Evolutionary conservation across 768 basidiomycete genomes (phyloP), one percentile per base, ranked within the genome.

Genomic region (Amanita fuliginea): DNA sequence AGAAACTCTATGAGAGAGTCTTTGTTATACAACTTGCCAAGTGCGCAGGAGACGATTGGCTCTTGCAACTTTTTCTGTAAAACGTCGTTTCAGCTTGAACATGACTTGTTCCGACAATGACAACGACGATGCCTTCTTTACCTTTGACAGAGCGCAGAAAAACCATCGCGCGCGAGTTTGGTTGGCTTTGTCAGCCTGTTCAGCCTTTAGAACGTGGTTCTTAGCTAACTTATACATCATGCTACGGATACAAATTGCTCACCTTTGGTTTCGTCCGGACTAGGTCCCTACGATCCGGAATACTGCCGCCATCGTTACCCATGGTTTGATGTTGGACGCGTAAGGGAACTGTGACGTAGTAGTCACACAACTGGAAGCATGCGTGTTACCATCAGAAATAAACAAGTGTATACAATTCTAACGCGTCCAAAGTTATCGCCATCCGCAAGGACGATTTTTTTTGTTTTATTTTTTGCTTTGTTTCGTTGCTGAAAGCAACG

Each of bases 21-120:
- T 61, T 95, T 96, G 67, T 97, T 99, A 63, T 97, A 98, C 0
- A 99, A 70, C 63, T 94, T 95, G 9, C 96, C 96, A 0, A 97
- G 74, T 0, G 82, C 82, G 65, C 92, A 95, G 0, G 93, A 83
- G 0, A 97, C 96, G 4, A 97, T 72, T 0, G 96, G 96, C 51
- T 89, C 82, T 58, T 83, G 81, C 1, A 98, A 73, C n/a, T 81
- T 83, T 47, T 78, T 77, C 91, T 94, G 59, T 33, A 35, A 16
- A 42, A 9, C 45, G 11, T 50, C n/a, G 6, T 18, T n/a, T 44
- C 1, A 51, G 18, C 26, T 30, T 11, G 19, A 4, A 16, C 8
- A 22, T 6, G 5, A 16, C 9, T n/a, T 22, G 3, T 6, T 3
- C 22, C 22, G 5, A 24, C 22, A 24, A 24, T 1, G 18, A 14